Evolutionary conservation across 257 asterid species (phyloP).

Genomic region (Oldenlandia corymbosa): DNA sequence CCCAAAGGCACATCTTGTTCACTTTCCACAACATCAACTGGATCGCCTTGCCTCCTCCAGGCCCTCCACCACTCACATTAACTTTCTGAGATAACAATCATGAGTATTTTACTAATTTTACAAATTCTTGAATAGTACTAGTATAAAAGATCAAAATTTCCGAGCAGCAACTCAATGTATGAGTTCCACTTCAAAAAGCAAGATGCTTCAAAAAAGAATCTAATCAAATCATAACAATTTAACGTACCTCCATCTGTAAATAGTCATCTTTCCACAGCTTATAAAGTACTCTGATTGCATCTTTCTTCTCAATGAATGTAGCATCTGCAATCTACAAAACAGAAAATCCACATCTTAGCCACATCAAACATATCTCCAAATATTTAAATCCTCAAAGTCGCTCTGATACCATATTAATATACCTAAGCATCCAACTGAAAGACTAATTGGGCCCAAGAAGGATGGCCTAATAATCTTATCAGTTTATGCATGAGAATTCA

Average conservation of each 20-base stretch:
- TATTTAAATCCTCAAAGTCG: neutral
- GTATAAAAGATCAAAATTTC: neutral
- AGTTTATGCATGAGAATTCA: no score
- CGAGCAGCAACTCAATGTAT: no score
- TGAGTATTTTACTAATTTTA: neutral
- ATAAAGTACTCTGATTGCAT: slow-evolving; percentile 53
- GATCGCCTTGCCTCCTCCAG: slow-evolving; percentile 31
- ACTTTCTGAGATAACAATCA: slow-evolving; percentile 43
- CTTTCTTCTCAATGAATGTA: slow-evolving; percentile 76
- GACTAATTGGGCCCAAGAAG: no score
- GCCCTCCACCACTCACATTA: slow-evolving; percentile 20
- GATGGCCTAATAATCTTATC: no score
- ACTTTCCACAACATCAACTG: slow-evolving; percentile 50
- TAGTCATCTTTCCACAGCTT: slow-evolving; percentile 79
- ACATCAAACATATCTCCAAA: neutral
- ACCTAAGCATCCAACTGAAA: no score
- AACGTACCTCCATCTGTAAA: slow-evolving; percentile 74
- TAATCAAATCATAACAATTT: neutral
- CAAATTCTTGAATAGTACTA: neutral
- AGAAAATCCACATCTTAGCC: neutral
- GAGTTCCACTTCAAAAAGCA: no score
- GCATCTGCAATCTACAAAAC: slow-evolving; percentile 61
- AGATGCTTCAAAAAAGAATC: slow-evolving; percentile 2
- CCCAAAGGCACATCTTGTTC: slow-evolving; percentile 33
- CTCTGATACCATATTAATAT: no score